Evolutionary conservation across 371 early-diverging fungal genomes (phyloP).

Genomic region (Rhizomucor pusillus): DNA sequence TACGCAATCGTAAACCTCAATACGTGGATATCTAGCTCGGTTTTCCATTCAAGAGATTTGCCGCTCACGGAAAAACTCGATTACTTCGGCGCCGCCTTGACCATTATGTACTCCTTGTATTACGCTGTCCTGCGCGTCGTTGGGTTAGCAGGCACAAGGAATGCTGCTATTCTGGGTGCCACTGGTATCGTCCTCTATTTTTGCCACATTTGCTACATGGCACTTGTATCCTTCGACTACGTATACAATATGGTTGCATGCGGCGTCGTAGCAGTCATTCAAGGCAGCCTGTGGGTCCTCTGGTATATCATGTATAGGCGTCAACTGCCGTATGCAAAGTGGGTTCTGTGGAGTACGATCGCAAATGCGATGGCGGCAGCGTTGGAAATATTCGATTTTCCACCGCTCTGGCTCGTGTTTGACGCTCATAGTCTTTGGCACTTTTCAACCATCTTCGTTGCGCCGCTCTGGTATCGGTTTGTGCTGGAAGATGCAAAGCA

Average conservation of each 20-base stretch:
- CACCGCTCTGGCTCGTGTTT: slow-evolving; percentile 73
- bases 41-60: slow-evolving; percentile 90
- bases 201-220: slow-evolving; percentile 71
- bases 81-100: slow-evolving; percentile 89
- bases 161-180: slow-evolving; percentile 16
- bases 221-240: slow-evolving; percentile 77
- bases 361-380: slow-evolving; percentile 59
- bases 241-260: slow-evolving; percentile 90
- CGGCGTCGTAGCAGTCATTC: slow-evolving; percentile 66
- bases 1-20: slow-evolving; percentile 65
- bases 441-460: slow-evolving; percentile 81
- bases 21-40: slow-evolving; percentile 90
- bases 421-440: slow-evolving; percentile 99
- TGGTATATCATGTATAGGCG: too few relatives aligned
- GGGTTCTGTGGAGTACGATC: background rate
- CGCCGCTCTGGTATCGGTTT: slow-evolving; percentile 78
- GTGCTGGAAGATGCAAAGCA: slow-evolving; percentile 33
- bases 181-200: slow-evolving; percentile 43
- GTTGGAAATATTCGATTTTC: slow-evolving; percentile 93
- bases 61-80: slow-evolving; percentile 86
- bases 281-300: slow-evolving; percentile 67
- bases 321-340: slow-evolving; percentile 1
- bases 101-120: slow-evolving; percentile 68
- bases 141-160: slow-evolving; percentile 30
- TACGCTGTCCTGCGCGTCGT: slow-evolving; percentile 58